phyloP scores from a whole-genome alignment of 1,284 basidiomycete species.

The Trichosporon sp. region DNA sequence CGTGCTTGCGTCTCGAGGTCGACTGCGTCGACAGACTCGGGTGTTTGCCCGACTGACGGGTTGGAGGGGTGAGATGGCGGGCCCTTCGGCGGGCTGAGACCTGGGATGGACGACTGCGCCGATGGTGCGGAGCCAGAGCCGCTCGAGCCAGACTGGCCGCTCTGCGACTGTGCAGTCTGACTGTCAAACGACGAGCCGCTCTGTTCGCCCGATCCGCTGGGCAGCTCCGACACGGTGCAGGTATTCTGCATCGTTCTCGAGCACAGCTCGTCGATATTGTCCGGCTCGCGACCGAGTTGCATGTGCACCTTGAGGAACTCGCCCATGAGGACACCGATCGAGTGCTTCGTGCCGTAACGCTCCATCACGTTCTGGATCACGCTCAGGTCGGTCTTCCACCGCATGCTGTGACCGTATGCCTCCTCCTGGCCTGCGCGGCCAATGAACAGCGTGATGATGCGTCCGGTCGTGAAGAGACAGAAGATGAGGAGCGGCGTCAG shows the following conservation, averaged over 20 bases:
- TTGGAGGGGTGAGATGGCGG: background rate
- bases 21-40: constrained; percentile 12
- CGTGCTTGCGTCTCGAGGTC: constrained; percentile 4
- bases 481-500: constrained; percentile 31
- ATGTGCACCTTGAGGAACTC: constrained; percentile 9
- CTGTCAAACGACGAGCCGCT: background rate
- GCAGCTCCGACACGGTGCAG: background rate
- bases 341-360: constrained; percentile 16
- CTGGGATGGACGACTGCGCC: background rate
- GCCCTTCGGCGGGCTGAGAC: background rate
- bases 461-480: constrained; percentile 32
- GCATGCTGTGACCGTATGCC: constrained; percentile 24
- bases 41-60: constrained; percentile 12
- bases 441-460: constrained; percentile 31
- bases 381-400: constrained; percentile 29
- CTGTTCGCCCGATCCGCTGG: background rate
- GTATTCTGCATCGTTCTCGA: background rate
- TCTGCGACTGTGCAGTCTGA: background rate
- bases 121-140: background rate
- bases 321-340: constrained; percentile 7
- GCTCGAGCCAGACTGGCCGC: background rate
- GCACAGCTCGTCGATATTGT: constrained; percentile 1
- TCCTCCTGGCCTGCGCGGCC: constrained; percentile 18
- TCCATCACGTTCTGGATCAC: constrained; percentile 20
- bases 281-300: background rate